Evolutionary conservation across 2,329 filamentous ascomycete species (phyloP).

Genomic region (Colletotrichum navitas): DNA sequence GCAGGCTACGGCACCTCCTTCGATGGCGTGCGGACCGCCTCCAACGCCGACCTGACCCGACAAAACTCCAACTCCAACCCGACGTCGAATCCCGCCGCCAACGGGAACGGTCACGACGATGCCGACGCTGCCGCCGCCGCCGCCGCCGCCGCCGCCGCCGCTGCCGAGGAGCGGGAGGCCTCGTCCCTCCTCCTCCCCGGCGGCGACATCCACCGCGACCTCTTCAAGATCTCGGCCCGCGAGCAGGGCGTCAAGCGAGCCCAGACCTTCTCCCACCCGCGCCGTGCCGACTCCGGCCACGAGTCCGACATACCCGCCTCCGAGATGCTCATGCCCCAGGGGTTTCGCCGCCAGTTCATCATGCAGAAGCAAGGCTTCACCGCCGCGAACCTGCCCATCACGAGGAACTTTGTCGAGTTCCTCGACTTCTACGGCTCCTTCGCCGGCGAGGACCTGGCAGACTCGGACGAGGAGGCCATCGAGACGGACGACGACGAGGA

Average conservation of each 20-base stretch:
- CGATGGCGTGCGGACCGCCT: conserved; percentile 41
- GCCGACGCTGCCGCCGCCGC: conserved; percentile 44
- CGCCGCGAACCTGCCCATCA: conserved; percentile 62
- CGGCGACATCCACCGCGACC: conserved; percentile 82
- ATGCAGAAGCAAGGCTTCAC: conserved; percentile 50
- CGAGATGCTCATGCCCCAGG: conserved; percentile 42
- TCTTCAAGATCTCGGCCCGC: conserved; percentile 79
- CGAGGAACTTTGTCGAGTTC: conserved; percentile 80
- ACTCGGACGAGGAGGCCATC: conserved; percentile 71
- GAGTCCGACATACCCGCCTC: conserved; percentile 42
- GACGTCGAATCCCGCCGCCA: conserved; percentile 7
- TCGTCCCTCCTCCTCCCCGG: conserved; percentile 80
- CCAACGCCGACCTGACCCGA: conserved; percentile 32
- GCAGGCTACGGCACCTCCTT: conserved; percentile 42
- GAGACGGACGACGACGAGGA: conserved; percentile 57
- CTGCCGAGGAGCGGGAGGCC: conserved; percentile 59
- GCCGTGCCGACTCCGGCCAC: conserved; percentile 41
- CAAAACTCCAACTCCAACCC: conserved; percentile 19
- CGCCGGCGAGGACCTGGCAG: conserved; percentile 77
- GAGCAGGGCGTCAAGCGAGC: conserved; percentile 66
- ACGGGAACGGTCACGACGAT: conserved; percentile 10
- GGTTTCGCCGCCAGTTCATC: conserved; percentile 63
- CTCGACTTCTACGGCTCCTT: conserved; percentile 82
- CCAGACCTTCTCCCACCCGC: conserved; percentile 74
- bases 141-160: conserved; percentile 34